Conservation (phyloP, 257 asterid genomes). For the Capsicum chinense region DNA sequence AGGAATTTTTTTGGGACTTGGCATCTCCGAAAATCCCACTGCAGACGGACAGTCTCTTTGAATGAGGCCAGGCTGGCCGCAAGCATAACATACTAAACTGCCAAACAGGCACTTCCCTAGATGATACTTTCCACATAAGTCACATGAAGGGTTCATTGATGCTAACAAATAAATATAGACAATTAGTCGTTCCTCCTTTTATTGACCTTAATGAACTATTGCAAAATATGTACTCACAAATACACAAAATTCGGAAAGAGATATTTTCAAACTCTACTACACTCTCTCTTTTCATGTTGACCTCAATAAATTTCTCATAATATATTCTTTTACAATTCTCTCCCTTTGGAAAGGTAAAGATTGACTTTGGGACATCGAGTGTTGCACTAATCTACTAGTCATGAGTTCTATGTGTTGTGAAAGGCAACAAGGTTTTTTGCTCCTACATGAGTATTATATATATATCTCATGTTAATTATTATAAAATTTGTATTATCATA, state of each 20-base stretch:
- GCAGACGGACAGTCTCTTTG: too few relatives aligned
- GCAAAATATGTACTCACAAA: background rate
- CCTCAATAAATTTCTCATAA: slow-evolving; percentile 5
- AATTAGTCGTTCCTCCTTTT: background rate
- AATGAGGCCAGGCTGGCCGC: too few relatives aligned
- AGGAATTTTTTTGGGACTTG: too few relatives aligned
- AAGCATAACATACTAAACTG: too few relatives aligned
- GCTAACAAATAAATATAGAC: background rate
- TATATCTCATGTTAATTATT: too few relatives aligned
- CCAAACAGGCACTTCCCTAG: too few relatives aligned
- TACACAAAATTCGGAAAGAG: slow-evolving; percentile 22
- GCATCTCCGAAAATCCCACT: too few relatives aligned
- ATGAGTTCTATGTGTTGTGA: slow-evolving; percentile 9
- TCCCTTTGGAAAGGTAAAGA: background rate
- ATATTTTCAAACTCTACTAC: background rate
- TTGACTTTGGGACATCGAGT: background rate
- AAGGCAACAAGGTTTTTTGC: background rate
- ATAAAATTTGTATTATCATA: too few relatives aligned
- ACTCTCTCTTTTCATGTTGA: background rate
- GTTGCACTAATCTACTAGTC: background rate
- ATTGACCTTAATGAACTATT: background rate
- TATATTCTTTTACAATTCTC: background rate
- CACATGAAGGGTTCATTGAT: background rate
- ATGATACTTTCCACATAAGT: too few relatives aligned
- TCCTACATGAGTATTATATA: too few relatives aligned